A percentile compares a stretch with the other conserved stretches of the same genome.
Conservation (phyloP, 2,329 filamentous ascomycete species). For the Aspergillus tamarii region DNA sequence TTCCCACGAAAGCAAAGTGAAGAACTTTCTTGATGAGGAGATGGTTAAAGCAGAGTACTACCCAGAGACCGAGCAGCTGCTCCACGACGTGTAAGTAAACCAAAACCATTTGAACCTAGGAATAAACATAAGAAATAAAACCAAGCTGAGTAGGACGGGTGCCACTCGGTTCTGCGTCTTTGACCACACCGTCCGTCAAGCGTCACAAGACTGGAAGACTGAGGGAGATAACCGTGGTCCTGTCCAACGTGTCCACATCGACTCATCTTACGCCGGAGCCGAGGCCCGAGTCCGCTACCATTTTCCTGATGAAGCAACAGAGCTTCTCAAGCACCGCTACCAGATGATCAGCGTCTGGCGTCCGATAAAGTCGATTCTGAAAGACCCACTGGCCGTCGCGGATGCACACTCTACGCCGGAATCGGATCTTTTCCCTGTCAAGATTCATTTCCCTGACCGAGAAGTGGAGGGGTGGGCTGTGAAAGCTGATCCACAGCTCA, state of each 20-base stretch:
- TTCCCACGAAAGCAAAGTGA: slow-evolving; percentile 42
- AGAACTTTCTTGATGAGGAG: slow-evolving; percentile 47
- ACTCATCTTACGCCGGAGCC: slow-evolving; percentile 52
- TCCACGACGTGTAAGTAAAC: slow-evolving; percentile 43
- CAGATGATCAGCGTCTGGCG: slow-evolving; percentile 59
- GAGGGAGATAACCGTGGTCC: slow-evolving; percentile 39
- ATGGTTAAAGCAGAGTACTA: slow-evolving; percentile 48
- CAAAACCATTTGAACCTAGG: no score
- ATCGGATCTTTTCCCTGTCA: slow-evolving; percentile 53
- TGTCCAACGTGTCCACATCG: slow-evolving; percentile 55
- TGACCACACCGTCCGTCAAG: slow-evolving; percentile 54
- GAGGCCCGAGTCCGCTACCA: slow-evolving; percentile 49
- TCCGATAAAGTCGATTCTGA: slow-evolving; percentile 53
- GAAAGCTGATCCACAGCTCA: slow-evolving; percentile 45
- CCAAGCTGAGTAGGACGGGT: slow-evolving; percentile 35
- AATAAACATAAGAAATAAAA: no score
- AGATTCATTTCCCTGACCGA: slow-evolving; percentile 56
- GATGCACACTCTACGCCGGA: slow-evolving; percentile 56
- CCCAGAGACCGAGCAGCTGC: slow-evolving; percentile 50
- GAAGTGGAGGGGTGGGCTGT: slow-evolving; percentile 55
- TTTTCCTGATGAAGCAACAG: slow-evolving; percentile 47
- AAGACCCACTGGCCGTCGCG: slow-evolving; percentile 59
- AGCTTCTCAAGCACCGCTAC: slow-evolving; percentile 48
- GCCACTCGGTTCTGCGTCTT: slow-evolving; percentile 52
- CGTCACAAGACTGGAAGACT: slow-evolving; percentile 26